Base-by-base conservation (phyloP, 441 rosid genomes). In the Dalechampia spathulata region DNA sequence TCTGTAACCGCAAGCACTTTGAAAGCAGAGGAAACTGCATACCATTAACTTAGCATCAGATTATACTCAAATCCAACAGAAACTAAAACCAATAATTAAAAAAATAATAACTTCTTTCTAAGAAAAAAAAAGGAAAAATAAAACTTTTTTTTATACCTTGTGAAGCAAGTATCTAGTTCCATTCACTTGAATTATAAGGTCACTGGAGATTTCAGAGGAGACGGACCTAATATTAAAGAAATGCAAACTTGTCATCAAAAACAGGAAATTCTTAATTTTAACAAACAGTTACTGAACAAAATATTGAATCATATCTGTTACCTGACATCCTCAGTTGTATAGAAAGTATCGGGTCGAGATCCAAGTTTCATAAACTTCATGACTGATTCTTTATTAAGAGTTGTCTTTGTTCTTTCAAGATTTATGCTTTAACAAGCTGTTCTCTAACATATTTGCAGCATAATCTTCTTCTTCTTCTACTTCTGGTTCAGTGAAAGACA, bases 301-400 rank as follows among this genome's bases (percentile, higher is more conserved):
- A 12, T 38, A 41, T 10, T n/a, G n/a, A n/a, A n/a, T n/a, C n/a
- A n/a, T n/a, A n/a, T n/a, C n/a, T 22, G n/a, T 43, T 46, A 71
- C 75, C 97, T 87, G 72, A 85, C 85, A 53, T 91, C 77, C 52
- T 84, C 95, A 69, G 87, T 78, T 34, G 94, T 67, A 67, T 77
- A 83, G 81, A 90, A 90, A 52, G 94, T 87, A 66, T 90, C 96
- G 15, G 92, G 92, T 73, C 86, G 76, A 62, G 88, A 80, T 53
- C 98, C 98, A 22, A 94, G 75, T 77, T 87, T 94, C 99, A 94
- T 94, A 64, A 82, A 94, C 87, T 94, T 94, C 97, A 94, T 94
- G 73, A 57, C 74, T 76, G 47, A 40, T 59, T 32, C 53, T n/a
- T n/a, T n/a, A n/a, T n/a, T n/a, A n/a, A n/a, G n/a, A n/a, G n/a